phyloP scores from a whole-genome alignment of 495 filamentous ascomycete genomes.

The Mytilinidion resinicola region DNA sequence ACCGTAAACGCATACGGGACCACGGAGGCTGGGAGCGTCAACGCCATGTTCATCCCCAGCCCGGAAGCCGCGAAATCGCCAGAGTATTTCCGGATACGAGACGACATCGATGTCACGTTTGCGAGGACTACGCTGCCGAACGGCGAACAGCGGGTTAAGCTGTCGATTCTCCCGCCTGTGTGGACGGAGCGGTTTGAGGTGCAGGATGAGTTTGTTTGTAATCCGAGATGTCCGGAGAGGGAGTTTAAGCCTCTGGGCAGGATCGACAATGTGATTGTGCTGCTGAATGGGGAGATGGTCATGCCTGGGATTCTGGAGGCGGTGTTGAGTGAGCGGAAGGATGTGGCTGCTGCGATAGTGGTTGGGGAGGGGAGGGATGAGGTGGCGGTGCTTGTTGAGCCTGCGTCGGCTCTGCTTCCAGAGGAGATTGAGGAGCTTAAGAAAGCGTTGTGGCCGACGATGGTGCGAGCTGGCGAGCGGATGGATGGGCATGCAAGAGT shows the following conservation, averaged over 20 bases:
- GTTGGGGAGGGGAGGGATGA: conserved; percentile 37
- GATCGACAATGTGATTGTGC: conserved; percentile 38
- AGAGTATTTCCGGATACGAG: conserved; percentile 37
- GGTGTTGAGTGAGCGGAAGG: conserved; percentile 6
- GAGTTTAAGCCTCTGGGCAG: conserved; percentile 32
- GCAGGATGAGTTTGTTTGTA: conserved; percentile 4
- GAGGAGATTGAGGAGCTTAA: not conserved
- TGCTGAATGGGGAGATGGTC: conserved; percentile 41
- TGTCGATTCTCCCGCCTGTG: not conserved
- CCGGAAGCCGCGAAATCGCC: too few relatives aligned
- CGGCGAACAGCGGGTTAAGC: not conserved
- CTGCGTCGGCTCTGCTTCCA: not conserved
- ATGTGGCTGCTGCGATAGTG: conserved; percentile 30
- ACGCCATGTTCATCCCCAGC: too few relatives aligned
- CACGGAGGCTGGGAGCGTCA: conserved; percentile 41
- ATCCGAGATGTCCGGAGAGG: not conserved
- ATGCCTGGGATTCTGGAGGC: conserved; percentile 31
- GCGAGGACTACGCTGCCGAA: not conserved
- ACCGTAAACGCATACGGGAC: conserved; percentile 38
- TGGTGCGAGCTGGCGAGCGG: too few relatives aligned
- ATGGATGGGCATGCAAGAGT: too few relatives aligned
- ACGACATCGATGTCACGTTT: conserved; percentile 31
- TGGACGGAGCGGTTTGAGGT: conserved; percentile 7
- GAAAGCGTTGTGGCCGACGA: too few relatives aligned
- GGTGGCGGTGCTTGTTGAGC: conserved; percentile 36